Evolutionary conservation across 2,329 filamentous ascomycete species (phyloP).

Genomic region (Dactylellina parvicollis): DNA sequence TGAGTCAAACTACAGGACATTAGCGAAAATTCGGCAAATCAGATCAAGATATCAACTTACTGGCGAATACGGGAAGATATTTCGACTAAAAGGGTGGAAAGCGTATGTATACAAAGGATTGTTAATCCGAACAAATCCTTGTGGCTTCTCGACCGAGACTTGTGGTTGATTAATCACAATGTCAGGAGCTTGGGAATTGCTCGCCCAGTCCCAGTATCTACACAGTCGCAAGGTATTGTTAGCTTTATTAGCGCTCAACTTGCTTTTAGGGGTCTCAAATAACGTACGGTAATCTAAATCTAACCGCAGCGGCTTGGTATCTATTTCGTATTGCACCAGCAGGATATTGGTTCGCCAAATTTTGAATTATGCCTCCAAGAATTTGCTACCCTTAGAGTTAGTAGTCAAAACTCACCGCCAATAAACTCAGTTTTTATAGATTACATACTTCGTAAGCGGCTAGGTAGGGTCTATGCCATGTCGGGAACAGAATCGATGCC

Average conservation of each 20-base stretch:
- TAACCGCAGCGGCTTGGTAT: conserved; percentile 41
- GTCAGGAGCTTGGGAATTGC: conserved; percentile 31
- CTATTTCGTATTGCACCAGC: conserved; percentile 5
- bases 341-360: conserved; percentile 36
- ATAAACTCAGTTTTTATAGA: neutral
- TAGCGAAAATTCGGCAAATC: neutral
- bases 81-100: conserved; percentile 38
- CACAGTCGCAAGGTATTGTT: neutral
- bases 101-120: conserved; percentile 37
- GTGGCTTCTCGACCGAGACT: conserved; percentile 43
- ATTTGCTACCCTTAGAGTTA: conserved; percentile 35
- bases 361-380: conserved; percentile 39
- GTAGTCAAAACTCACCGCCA: neutral
- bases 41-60: conserved; percentile 1
- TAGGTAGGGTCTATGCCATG: conserved; percentile 48
- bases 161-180: conserved; percentile 15
- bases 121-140: conserved; percentile 41
- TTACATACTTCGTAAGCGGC: conserved; percentile 37
- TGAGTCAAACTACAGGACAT: conserved; percentile 26
- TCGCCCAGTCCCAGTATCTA: conserved; percentile 53
- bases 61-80: conserved; percentile 32
- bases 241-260: neutral
- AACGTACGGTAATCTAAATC: conserved; percentile 48
- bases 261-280: neutral
- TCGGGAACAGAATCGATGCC: conserved; percentile 51